Conservation (phyloP, 108 stramenopile species). For the Nitzschia sp. region DNA sequence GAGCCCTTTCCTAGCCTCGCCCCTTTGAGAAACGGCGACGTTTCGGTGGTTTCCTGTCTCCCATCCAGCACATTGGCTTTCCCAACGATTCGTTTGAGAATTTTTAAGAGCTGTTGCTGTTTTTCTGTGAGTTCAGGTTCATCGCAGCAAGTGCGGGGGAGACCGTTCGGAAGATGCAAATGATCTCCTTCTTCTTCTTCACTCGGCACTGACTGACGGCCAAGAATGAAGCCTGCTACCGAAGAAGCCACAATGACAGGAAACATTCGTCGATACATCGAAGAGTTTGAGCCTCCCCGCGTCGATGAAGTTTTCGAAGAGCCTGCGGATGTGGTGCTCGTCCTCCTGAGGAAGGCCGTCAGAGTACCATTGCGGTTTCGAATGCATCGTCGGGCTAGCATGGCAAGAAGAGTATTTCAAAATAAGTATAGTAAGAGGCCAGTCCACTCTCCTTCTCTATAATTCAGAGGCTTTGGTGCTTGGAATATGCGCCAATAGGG, state of each 20-base stretch:
- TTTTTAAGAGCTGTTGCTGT: conserved; percentile 44
- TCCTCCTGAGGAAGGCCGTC: not conserved
- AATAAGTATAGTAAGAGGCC: no score
- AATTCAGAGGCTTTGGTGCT: no score
- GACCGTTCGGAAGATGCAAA: conserved; percentile 41
- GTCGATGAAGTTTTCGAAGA: not conserved
- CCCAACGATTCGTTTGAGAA: conserved; percentile 64
- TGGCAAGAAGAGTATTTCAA: no score
- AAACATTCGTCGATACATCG: not conserved
- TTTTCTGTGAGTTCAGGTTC: conserved; percentile 45
- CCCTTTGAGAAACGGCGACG: conserved; percentile 63
- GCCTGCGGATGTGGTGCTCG: not conserved
- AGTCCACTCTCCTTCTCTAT: no score
- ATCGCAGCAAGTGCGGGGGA: conserved; percentile 53
- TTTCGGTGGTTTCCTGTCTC: conserved; percentile 29
- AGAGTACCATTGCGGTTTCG: not conserved
- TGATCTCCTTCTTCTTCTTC: conserved; percentile 17
- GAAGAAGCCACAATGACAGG: conserved; percentile 23
- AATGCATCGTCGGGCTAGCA: not conserved
- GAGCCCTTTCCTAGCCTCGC: conserved; percentile 61
- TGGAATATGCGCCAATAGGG: no score
- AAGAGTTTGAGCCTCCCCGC: not conserved
- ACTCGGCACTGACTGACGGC: conserved; percentile 24
- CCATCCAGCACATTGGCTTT: conserved; percentile 62
- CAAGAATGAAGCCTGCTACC: conserved; percentile 29